Evolutionary conservation across 2,329 filamentous ascomycete species (phyloP), one percentile per base, ranked within the genome.

Genomic region (Incumbomyces delicatus): DNA sequence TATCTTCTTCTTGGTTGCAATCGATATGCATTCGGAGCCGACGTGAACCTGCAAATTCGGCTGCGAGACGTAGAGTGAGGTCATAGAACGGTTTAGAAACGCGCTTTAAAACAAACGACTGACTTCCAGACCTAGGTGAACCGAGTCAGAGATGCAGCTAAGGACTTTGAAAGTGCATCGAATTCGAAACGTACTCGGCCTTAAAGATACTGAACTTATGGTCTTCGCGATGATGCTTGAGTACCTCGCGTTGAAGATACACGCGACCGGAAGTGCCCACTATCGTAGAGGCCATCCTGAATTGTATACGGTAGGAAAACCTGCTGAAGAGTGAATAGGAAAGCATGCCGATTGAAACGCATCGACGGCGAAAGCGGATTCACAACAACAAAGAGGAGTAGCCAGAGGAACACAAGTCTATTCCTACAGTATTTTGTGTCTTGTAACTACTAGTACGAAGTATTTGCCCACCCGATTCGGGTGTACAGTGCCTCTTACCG

Each of bases 21-120:
- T 68, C 64, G 31, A 62, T 47, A 47, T 63, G 60, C 55, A 66
- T 61, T 53, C 62, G 63, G 58, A 67, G 60, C 17, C 56, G 52
- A 57, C 52, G 55, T 41, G 58, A 60, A 40, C 53, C 50, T 42
- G 51, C 27, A 56, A 66, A 60, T 22, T 66, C 59, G 34, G 50
- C 50, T 53, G 58, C 57, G 46, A 68, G 57, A 44, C 55, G 55
- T 51, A 57, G 49, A 30, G 59, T 64, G 37, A 60, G 50, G 47
- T 66, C 48, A 46, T 60, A 66, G 47, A 62, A 57, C 12, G 52
- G 45, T 53, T 55, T 54, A 31, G 59, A 38, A 46, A 64, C 58
- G 48, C 53, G 58, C 52, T 66, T 66, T 16, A 62, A 50, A 36
- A 64, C 57, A 53, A 63, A 65, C 49, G 49, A 54, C 43, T 63